A percentile compares a stretch with the other conserved stretches of the same genome.
phyloP scores from a whole-genome alignment of 192 early-diverging fungal species.

The Mortierella antarctica region DNA sequence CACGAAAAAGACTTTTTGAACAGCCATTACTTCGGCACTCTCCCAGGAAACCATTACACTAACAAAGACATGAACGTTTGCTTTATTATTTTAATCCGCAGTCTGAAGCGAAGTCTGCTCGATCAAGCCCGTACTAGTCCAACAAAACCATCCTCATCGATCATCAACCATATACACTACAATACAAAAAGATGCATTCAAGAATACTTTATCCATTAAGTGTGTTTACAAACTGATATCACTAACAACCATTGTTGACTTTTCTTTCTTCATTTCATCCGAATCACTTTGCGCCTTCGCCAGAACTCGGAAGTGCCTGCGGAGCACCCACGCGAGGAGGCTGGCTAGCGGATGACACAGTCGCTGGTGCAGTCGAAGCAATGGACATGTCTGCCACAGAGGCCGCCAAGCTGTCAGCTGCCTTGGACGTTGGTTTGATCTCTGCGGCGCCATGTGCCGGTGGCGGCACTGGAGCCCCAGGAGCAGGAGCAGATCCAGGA shows the following conservation, averaged over 20 bases:
- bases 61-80: background rate
- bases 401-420: too few relatives aligned
- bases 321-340: background rate
- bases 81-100: background rate
- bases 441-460: too few relatives aligned
- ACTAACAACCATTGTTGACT: too few relatives aligned
- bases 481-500: too few relatives aligned
- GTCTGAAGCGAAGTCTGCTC: conserved; percentile 30
- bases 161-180: background rate
- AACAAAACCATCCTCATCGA: background rate
- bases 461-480: too few relatives aligned
- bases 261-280: background rate
- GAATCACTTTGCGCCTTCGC: background rate
- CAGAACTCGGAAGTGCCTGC: background rate
- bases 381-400: too few relatives aligned
- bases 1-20: background rate
- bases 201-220: background rate
- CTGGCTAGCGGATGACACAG: background rate
- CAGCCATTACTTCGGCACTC: background rate
- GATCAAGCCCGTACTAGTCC: conserved; percentile 31
- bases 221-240: too few relatives aligned
- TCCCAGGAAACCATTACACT: too few relatives aligned
- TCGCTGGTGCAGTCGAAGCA: too few relatives aligned
- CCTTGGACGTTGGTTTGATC: too few relatives aligned
- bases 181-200: background rate